phyloP scores from a whole-genome alignment of 2,329 filamentous ascomycete genomes.

The Colletotrichum liaoningense region DNA sequence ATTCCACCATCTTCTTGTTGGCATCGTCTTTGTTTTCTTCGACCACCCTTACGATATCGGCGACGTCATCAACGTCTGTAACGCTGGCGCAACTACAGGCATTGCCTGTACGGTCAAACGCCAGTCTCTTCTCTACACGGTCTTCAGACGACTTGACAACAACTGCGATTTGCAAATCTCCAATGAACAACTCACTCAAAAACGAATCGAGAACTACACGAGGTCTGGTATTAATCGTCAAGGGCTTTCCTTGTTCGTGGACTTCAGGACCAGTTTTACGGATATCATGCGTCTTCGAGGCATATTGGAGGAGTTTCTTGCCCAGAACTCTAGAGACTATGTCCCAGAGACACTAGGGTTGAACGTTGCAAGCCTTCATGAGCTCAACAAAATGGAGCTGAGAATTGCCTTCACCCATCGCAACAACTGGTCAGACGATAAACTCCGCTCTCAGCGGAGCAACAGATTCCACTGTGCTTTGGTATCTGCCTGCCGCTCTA shows the following conservation, averaged over 20 bases:
- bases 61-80: conserved; percentile 75
- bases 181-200: conserved; percentile 77
- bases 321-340: conserved; percentile 69
- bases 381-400: conserved; percentile 45
- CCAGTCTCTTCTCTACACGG: conserved; percentile 47
- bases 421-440: conserved; percentile 80
- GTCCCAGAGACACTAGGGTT: conserved; percentile 73
- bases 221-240: conserved; percentile 73
- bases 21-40: conserved; percentile 77
- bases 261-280: conserved; percentile 76
- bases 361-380: conserved; percentile 67
- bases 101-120: conserved; percentile 41
- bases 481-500: conserved; percentile 74
- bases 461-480: conserved; percentile 82
- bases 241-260: conserved; percentile 73
- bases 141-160: conserved; percentile 47
- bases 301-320: conserved; percentile 73
- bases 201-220: conserved; percentile 79
- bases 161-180: conserved; percentile 44
- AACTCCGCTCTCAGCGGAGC: conserved; percentile 73
- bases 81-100: conserved; percentile 30
- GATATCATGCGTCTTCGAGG: conserved; percentile 74
- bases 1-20: conserved; percentile 77
- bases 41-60: conserved; percentile 82
- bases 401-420: conserved; percentile 76